Base-by-base conservation (phyloP, 495 filamentous ascomycete genomes). In the Margaritispora aquatica region DNA sequence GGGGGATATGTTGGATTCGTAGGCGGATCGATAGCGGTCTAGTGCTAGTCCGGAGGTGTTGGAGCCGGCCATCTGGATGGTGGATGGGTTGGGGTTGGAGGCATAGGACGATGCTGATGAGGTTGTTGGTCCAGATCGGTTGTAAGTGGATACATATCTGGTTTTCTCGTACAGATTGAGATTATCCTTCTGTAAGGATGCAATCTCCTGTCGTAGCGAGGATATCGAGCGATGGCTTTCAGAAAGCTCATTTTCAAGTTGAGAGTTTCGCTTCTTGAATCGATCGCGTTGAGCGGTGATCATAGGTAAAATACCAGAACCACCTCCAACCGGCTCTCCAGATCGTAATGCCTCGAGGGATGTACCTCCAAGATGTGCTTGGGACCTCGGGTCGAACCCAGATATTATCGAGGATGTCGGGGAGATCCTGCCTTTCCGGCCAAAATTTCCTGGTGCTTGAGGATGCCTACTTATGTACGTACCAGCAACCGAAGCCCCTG, bases 391-490 rank as follows among this genome's bases (percentile, higher is more conserved):
- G 70, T 96, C 90, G 70, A 96, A 92, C 22, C 94, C 94, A 48
- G 91, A 96, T 62, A 99, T 97, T 64, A 97, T 97, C 13, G 94
- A 97, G 4, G 92, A 96, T 19, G 94, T 97, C 13, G 94, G 94
- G 10, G 95, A 97, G n/a, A 85, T 80, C 36, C 84, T 75, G 26
- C 89, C 84, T 60, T 84, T 77, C 24, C 88, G 77, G 51, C 69
- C 64, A 52, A 63, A 53, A 53, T 69, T 77, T 23, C 75, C 76
- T 15, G 65, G 59, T 5, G 91, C 89, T 63, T 88, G 84, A 1
- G 89, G 88, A 68, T 93, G 88, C 34, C 89, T 86, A 7, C 88
- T 91, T 47, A 82, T 81, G 68, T 96, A 93, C 34, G 91, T 97
- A n/a, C 91, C 92, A 11, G 94, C 91, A 22, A 96, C 88, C 19